Evolutionary conservation across 2,329 filamentous ascomycete species (phyloP).

Genomic region (Aaosphaeria arxii): DNA sequence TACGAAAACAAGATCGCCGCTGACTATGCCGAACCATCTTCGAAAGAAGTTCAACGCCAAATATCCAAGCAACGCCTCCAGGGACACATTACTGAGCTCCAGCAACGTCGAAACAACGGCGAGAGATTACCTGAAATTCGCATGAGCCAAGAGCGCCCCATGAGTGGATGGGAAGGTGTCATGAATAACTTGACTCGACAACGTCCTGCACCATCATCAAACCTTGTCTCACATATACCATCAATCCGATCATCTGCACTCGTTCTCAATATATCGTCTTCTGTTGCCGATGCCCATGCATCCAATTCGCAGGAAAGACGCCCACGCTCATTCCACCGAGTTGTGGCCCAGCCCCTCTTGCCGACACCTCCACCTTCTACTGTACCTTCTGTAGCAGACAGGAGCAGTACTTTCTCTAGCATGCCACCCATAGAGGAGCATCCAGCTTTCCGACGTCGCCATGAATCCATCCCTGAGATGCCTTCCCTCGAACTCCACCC

Average conservation of each 20-base stretch:
- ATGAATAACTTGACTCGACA: conserved; percentile 26
- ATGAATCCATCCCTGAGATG: conserved; percentile 8
- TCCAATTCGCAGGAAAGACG: conserved; percentile 6
- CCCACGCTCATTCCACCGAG: conserved; percentile 14
- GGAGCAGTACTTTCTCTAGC: conserved; percentile 22
- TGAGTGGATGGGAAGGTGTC: conserved; percentile 38
- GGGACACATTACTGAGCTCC: conserved; percentile 42
- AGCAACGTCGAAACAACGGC: conserved; percentile 32
- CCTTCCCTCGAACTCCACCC: conserved; percentile 18
- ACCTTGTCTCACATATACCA: conserved; percentile 30
- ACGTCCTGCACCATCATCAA: conserved; percentile 16
- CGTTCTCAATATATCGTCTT: conserved; percentile 13
- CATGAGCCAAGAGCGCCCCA: conserved; percentile 41
- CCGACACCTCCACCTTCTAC: conserved; percentile 29
- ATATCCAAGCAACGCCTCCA: conserved; percentile 43
- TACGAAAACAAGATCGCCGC: conserved; percentile 53
- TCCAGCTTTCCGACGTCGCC: conserved; percentile 13
- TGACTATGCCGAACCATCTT: conserved; percentile 29
- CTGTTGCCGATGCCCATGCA: conserved; percentile 18
- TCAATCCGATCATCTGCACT: conserved; percentile 15
- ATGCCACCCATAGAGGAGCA: conserved; percentile 32
- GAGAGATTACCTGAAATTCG: conserved; percentile 33
- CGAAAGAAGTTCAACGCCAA: conserved; percentile 36
- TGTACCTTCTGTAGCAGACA: conserved; percentile 18
- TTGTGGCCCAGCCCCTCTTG: conserved; percentile 26